Percentiles rank a stretch among this genome's conserved stretches.
These are phyloP conservation scores for Bretziella fagacearum DNA, from an alignment of 2,329 filamentous ascomycete species.

Conservation along the genomic window DNA sequence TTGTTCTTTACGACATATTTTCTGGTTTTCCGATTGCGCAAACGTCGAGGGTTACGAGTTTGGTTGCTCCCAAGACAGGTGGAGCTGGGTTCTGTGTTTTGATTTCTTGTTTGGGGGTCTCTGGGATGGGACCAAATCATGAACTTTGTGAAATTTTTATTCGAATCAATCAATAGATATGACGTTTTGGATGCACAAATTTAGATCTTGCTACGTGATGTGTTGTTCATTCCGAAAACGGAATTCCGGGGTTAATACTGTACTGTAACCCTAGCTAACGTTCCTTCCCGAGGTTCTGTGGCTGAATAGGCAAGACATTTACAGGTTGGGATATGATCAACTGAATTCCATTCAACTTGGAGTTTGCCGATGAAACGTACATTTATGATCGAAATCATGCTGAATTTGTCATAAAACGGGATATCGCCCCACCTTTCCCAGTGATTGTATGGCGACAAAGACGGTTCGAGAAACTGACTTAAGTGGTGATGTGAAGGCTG, in stretches of 20 bases:
- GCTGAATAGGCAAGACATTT: too few species aligned
- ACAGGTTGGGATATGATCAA: too few species aligned
- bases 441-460: background rate
- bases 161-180: slow-evolving; percentile 10
- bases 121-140: slow-evolving; percentile 1
- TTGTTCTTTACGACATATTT: slow-evolving; percentile 7
- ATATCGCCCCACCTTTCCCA: background rate
- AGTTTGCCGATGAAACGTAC: too few species aligned
- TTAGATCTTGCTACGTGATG: too few species aligned
- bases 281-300: too few species aligned
- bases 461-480: background rate
- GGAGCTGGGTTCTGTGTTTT: slow-evolving; percentile 5
- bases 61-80: slow-evolving; percentile 6
- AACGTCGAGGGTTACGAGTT: slow-evolving; percentile 6
- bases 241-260: too few species aligned
- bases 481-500: too few species aligned
- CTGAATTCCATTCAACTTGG: too few species aligned
- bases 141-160: background rate
- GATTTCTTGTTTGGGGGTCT: slow-evolving; percentile 10
- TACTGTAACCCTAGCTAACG: too few species aligned
- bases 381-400: too few species aligned
- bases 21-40: slow-evolving; percentile 4
- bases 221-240: too few species aligned
- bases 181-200: background rate
- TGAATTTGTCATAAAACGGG: background rate